These are phyloP conservation scores for Leucocoprinus leucothites DNA, from an alignment of 768 basidiomycete species.

Conservation along the genomic window DNA sequence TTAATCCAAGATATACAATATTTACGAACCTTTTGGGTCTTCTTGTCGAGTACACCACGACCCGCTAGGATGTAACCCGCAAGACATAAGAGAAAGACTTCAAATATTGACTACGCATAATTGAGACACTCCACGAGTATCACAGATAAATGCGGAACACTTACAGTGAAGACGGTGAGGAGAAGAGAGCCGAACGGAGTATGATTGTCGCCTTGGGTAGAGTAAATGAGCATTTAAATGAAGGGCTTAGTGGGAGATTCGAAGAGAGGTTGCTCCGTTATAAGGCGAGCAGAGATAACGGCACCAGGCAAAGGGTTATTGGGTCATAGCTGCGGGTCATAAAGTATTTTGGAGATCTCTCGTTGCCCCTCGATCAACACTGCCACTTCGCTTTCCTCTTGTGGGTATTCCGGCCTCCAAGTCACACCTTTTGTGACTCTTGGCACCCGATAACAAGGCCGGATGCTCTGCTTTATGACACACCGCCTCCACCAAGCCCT, in stretches of 20 bases:
- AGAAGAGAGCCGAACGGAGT: constrained; percentile 34
- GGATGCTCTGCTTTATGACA: neutral
- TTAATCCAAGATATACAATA: neutral
- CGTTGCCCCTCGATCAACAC: neutral
- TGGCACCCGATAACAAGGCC: neutral
- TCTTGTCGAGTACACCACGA: constrained; percentile 82
- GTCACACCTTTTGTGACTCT: constrained; percentile 5
- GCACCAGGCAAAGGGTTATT: neutral
- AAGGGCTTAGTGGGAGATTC: too few species aligned
- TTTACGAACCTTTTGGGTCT: constrained; percentile 75
- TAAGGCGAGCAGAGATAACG: neutral
- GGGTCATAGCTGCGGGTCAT: neutral
- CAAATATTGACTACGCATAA: constrained; percentile 68
- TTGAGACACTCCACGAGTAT: neutral
- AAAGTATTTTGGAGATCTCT: neutral
- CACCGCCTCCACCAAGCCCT: neutral
- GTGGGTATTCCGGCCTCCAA: neutral
- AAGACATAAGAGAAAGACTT: constrained; percentile 84
- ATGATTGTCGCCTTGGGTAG: neutral
- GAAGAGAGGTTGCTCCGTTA: neutral
- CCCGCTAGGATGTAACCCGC: constrained; percentile 81
- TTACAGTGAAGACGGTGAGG: constrained; percentile 55
- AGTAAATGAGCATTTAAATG: neutral
- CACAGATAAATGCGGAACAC: constrained; percentile 8
- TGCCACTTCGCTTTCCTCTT: neutral